Evolutionary conservation across 768 basidiomycete genomes (phyloP), one percentile per base, ranked within the genome.

Genomic region (Lyophyllum decastes): DNA sequence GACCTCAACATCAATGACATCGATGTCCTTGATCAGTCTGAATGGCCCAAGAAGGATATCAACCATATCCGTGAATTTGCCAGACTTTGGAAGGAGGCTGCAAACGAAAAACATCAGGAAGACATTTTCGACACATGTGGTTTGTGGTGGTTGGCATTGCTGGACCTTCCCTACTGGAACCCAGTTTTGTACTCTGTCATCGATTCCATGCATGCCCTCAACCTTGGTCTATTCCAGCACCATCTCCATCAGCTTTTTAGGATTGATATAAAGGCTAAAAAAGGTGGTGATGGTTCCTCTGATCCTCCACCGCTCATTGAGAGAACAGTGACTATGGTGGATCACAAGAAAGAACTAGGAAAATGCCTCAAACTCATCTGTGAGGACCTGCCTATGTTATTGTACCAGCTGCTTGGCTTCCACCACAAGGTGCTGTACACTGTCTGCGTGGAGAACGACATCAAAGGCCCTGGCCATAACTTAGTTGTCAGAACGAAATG

Each of bases 121-220:
- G 48, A 44, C 9, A 27, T 71, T 8, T 69, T 63, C 22, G 52
- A 66, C 12, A 48, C 52, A 1, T 54, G 62, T 45, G 71, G 72
- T 1, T 49, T 72, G n/a, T 62, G 73, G 6, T 74, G 65, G 62
- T 68, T 72, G 0, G 61, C 60, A 25, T 58, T 81, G 2, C 58
- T 73, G 12, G 51, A 68, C 0, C 68, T 81, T 2, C 70, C 71
- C 0, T 81, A 81, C 56, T 79, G 76, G 71, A 69, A 78, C 56
- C 70, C 71, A 0, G 63, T 66, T 2, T 49, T 54, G 4, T 72
- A 61, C 46, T 48, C 70, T 4, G 61, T 75, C 0, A 60, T 78
- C 10, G 77, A 81, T 50, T 54, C 72, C 1, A 78, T 79, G 77
- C 79, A 81, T 58, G 70, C 66, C 16, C 62, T 79, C 0, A 68